A percentile compares a stretch with the other conserved stretches of the same genome.
phyloP scores from a whole-genome alignment of 202 grass and related monocot species.

The Dendrocalamus latiflorus region DNA sequence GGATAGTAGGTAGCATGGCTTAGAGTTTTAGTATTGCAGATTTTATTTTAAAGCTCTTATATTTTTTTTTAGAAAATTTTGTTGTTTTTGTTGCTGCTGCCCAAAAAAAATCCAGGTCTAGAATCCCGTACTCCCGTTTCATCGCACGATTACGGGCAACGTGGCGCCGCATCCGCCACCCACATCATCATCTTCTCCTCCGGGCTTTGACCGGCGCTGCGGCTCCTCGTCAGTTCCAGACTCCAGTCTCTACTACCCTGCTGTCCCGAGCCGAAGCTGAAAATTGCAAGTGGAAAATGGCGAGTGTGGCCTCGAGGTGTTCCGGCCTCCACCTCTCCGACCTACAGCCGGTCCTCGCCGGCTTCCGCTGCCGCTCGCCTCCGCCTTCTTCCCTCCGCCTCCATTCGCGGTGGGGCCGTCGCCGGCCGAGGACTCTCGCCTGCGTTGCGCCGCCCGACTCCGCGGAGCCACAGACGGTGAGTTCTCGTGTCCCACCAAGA shows the following conservation, averaged over 20 bases:
- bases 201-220: too few relatives aligned
- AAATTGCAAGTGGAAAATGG: conserved; percentile 24
- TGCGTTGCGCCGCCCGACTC: conserved; percentile 39
- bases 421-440: conserved; percentile 1
- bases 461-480: conserved; percentile 43
- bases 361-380: neutral
- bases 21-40: too few relatives aligned
- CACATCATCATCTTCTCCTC: conserved; percentile 26
- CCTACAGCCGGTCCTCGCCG: conserved; percentile 13
- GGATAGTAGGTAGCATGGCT: too few relatives aligned
- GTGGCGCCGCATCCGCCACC: conserved; percentile 41
- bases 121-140: too few relatives aligned
- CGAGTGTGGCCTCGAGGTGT: conserved; percentile 40
- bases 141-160: conserved; percentile 14
- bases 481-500: neutral
- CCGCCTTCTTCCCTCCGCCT: conserved; percentile 7
- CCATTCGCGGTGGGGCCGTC: neutral
- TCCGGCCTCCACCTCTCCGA: conserved; percentile 43
- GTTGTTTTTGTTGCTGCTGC: too few relatives aligned
- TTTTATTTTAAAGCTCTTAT: too few relatives aligned
- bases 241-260: neutral
- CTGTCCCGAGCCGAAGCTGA: neutral
- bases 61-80: too few relatives aligned
- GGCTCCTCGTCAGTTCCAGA: neutral
- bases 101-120: too few relatives aligned